These are phyloP conservation scores for Suillus americanus DNA, from an alignment of 768 basidiomycete species.

Conservation along the genomic window DNA sequence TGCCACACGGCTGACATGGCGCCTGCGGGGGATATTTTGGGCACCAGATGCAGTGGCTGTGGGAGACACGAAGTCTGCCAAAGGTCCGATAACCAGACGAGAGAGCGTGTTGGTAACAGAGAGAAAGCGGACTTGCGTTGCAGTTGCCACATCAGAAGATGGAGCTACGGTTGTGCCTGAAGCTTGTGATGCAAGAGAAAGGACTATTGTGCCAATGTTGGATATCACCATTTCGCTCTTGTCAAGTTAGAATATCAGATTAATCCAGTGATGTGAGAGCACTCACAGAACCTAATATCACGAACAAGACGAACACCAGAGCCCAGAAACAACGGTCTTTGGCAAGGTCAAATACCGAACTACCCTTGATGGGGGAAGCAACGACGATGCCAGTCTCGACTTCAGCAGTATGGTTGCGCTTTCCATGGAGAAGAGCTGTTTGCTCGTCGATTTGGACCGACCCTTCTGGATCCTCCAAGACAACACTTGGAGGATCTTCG, in stretches of 20 bases:
- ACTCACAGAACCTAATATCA: conserved; percentile 69
- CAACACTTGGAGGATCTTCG: not conserved
- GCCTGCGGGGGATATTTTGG: conserved; percentile 43
- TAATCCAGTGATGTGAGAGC: not conserved
- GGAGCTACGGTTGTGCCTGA: conserved; percentile 14
- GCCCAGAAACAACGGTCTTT: conserved; percentile 64
- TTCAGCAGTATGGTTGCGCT: conserved; percentile 9
- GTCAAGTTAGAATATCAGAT: conserved; percentile 1
- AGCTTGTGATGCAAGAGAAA: conserved; percentile 51
- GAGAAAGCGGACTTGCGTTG: conserved; percentile 68
- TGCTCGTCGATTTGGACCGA: conserved; percentile 25
- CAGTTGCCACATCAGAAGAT: conserved; percentile 39
- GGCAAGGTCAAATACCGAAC: conserved; percentile 44
- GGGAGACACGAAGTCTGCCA: conserved; percentile 76
- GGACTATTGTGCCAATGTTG: conserved; percentile 75
- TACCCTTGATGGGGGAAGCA: conserved; percentile 16
- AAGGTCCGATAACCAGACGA: conserved; percentile 62
- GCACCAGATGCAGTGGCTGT: conserved; percentile 42
- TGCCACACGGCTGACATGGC: conserved; percentile 57
- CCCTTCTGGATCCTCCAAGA: conserved; percentile 12
- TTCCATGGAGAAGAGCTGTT: conserved; percentile 28
- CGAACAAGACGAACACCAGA: conserved; percentile 48
- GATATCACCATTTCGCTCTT: conserved; percentile 83
- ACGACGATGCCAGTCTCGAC: conserved; percentile 25
- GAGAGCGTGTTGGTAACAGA: conserved; percentile 72